Evolutionary conservation across 192 early-diverging fungal genomes (phyloP), one percentile per base, ranked within the genome.

Genomic region (Cetraspora pellucida): DNA sequence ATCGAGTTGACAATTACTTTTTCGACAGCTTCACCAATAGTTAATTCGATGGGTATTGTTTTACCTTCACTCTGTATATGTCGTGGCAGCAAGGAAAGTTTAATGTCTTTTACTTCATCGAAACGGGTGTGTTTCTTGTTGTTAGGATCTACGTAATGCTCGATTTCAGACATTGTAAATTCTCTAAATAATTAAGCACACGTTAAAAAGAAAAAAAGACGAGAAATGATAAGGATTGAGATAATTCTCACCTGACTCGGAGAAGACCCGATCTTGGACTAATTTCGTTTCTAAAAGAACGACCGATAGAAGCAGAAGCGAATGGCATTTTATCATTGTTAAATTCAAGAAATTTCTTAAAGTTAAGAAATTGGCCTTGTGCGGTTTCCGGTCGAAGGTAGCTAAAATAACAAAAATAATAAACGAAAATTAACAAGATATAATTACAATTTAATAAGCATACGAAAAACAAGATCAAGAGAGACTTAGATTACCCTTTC

Each of bases 261-360:
- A 99, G 85, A 19, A 99, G 86, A 77, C 98, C 98, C 55, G 91
- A 89, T 57, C 97, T 90, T 47, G 98, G 98, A 27, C 95, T 94
- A 72, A 99, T 99, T 82, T 99, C 98, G 80, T 99, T 99, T 81
- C 98, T 90, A 91, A 99, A 98, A 43, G 95, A 95, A 72, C 95
- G 95, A 81, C 98, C 98, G 49, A 99, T 93, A 76, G 93, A 94
- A 50, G 98, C 97, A 65, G 96, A 98, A 44, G 98, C 98, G 84
- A 99, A 99, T n/a, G 98, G 98, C 92, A 99, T 95, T 77, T 93
- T 92, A 67, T 94, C 93, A 84, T 95, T 97, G 89, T 99, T 99
- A 86, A 93, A 97, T 81, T 99, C 98, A 60, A 98, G 89, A 54
- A 99, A 88, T 23, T 90, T 87, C 86, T 96, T 95, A 79, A 99